These are phyloP conservation scores for Ogataea angusta DNA, from an alignment of 805 yeast genomes.

Conservation along the genomic window DNA sequence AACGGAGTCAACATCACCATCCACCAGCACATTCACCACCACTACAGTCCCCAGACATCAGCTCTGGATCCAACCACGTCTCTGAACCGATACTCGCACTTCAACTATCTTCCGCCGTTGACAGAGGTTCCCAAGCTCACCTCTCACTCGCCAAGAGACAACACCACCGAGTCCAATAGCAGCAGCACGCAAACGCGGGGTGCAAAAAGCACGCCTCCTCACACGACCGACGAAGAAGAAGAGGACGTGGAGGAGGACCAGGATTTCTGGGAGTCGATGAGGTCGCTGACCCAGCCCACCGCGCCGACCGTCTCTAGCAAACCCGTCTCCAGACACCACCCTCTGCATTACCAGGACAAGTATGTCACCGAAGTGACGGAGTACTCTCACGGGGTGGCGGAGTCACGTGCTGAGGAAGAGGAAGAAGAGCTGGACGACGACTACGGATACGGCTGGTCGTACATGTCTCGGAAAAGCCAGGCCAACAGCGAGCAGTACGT, in stretches of 20 bases:
- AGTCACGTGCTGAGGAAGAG: slow-evolving; percentile 19
- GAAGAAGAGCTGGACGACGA: slow-evolving; percentile 32
- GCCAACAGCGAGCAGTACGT: slow-evolving; percentile 18
- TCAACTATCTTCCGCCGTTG: slow-evolving; percentile 68
- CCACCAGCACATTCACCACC: slow-evolving; percentile 85
- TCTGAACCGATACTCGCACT: slow-evolving; percentile 61
- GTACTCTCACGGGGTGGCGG: slow-evolving; percentile 8
- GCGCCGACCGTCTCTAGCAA: slow-evolving; percentile 22
- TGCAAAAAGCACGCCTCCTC: slow-evolving; percentile 22
- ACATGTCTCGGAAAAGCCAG: slow-evolving; percentile 21
- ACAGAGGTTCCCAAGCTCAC: slow-evolving; percentile 68
- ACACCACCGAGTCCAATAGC: slow-evolving; percentile 25
- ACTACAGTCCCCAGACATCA: slow-evolving; percentile 49
- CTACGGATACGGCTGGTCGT: slow-evolving; percentile 34
- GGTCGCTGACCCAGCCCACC: slow-evolving; percentile 48
- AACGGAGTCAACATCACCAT: slow-evolving; percentile 61
- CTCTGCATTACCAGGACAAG: slow-evolving; percentile 38
- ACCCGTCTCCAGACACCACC: slow-evolving; percentile 57
- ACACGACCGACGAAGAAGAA: slow-evolving; percentile 35
- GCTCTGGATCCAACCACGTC: slow-evolving; percentile 49
- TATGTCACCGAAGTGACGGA: slow-evolving; percentile 8
- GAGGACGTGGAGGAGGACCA: slow-evolving; percentile 59
- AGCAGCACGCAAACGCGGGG: slow-evolving; percentile 16
- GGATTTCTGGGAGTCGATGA: slow-evolving; percentile 71
- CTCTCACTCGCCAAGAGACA: slow-evolving; percentile 49